These are phyloP conservation scores for Dictyostelium intermedium DNA, from an alignment of 78 protist species.

Conservation along the genomic window DNA sequence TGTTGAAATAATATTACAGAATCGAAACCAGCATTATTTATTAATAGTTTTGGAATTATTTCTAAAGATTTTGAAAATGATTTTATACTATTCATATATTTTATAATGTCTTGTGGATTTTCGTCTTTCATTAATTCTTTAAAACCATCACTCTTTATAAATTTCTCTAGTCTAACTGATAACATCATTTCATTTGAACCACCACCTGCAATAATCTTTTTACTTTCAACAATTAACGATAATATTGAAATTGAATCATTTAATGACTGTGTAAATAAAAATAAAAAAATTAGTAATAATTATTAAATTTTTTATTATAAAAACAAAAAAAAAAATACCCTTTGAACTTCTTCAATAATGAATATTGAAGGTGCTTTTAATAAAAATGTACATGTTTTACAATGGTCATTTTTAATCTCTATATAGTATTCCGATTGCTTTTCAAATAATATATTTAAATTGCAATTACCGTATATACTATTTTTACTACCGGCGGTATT, in stretches of 20 bases:
- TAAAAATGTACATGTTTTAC: slow-evolving; percentile 14
- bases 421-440: slow-evolving; percentile 38
- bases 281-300: neutral
- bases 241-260: slow-evolving; percentile 54
- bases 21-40: slow-evolving; percentile 57
- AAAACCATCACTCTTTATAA: neutral
- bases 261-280: slow-evolving; percentile 25
- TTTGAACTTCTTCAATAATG: slow-evolving; percentile 50
- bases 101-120: neutral
- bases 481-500: neutral
- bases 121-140: neutral
- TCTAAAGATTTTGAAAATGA: slow-evolving; percentile 13
- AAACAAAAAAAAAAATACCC: neutral
- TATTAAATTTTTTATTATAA: neutral
- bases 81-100: neutral
- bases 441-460: neutral
- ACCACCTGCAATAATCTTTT: slow-evolving; percentile 34
- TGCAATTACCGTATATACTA: neutral
- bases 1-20: neutral
- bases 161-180: neutral
- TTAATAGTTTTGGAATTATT: slow-evolving; percentile 32
- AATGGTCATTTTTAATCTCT: neutral
- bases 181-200: slow-evolving; percentile 50
- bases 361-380: slow-evolving; percentile 42
- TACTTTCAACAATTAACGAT: slow-evolving; percentile 15